Conservation (phyloP, 768 basidiomycete species). For the Hebeloma cylindrosporum region DNA sequence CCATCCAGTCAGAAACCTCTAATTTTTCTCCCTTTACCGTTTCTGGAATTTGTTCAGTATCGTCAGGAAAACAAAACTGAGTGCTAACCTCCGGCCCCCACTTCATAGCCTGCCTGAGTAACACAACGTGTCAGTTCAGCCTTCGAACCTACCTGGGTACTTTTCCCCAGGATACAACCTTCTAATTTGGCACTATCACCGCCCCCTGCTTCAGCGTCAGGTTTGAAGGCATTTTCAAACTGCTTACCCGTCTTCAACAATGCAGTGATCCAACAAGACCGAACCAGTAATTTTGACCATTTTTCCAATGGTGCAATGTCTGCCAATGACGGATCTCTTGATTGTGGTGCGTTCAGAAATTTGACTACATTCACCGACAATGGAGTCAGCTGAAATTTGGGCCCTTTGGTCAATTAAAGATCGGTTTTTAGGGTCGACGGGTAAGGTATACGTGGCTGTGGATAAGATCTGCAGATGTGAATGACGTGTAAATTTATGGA, state of each 20-base stretch:
- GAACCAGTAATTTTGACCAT: slow-evolving; percentile 83
- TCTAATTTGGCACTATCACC: slow-evolving; percentile 68
- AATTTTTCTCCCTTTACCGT: slow-evolving; percentile 45
- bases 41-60: slow-evolving; percentile 37
- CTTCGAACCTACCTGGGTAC: slow-evolving; percentile 69
- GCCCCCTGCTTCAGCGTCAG: neutral
- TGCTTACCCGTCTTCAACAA: slow-evolving; percentile 81
- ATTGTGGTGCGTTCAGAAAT: slow-evolving; percentile 79
- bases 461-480: slow-evolving; percentile 50
- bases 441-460: slow-evolving; percentile 50
- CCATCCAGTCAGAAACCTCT: slow-evolving; percentile 39
- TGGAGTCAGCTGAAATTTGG: slow-evolving; percentile 80
- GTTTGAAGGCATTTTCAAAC: neutral
- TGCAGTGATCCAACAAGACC: slow-evolving; percentile 86
- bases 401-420: slow-evolving; percentile 77
- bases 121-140: slow-evolving; percentile 68
- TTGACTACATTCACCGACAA: slow-evolving; percentile 80
- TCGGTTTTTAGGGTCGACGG: slow-evolving; percentile 60
- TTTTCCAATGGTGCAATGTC: slow-evolving; percentile 82
- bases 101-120: slow-evolving; percentile 78
- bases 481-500: neutral
- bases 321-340: slow-evolving; percentile 77
- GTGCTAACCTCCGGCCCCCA: slow-evolving; percentile 55
- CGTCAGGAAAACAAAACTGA: neutral
- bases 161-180: slow-evolving; percentile 71